phyloP scores from a whole-genome alignment of 2,329 filamentous ascomycete genomes.

The Lecanicillium sp. region DNA sequence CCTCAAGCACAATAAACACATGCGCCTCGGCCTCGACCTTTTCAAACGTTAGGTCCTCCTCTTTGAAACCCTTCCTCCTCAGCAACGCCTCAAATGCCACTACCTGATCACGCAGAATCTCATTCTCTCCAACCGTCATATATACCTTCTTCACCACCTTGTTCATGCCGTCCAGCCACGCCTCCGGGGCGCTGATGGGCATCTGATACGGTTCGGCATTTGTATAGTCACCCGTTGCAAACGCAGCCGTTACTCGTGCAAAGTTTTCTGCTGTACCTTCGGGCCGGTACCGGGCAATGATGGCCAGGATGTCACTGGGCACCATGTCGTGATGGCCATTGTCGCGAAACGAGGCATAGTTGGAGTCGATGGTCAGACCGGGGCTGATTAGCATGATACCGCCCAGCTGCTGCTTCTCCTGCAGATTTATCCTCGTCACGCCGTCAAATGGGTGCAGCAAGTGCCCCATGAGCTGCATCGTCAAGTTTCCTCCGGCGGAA shows the following conservation, averaged over 20 bases:
- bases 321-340: slow-evolving; percentile 26
- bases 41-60: slow-evolving; percentile 19
- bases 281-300: slow-evolving; percentile 7
- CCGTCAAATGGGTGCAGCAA: slow-evolving; percentile 21
- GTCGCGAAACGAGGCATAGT: slow-evolving; percentile 15
- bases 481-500: slow-evolving; percentile 27
- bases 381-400: slow-evolving; percentile 26
- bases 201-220: slow-evolving; percentile 16
- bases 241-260: no score
- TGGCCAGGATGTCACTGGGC: slow-evolving; percentile 9
- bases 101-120: slow-evolving; percentile 22
- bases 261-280: no score
- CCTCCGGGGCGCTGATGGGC: slow-evolving; percentile 18
- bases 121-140: slow-evolving; percentile 23
- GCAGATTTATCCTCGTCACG: slow-evolving; percentile 14
- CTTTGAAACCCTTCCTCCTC: slow-evolving; percentile 9
- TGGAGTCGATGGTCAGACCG: slow-evolving; percentile 17
- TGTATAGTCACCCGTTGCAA: slow-evolving; percentile 4
- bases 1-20: no score
- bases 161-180: slow-evolving; percentile 20
- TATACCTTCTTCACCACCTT: slow-evolving; percentile 17
- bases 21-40: slow-evolving; percentile 21
- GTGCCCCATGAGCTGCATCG: slow-evolving; percentile 23
- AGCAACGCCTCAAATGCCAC: slow-evolving; percentile 17
- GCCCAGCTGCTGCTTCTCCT: slow-evolving; percentile 17